These are phyloP conservation scores for Sesbania bispinosa DNA, from an alignment of 306 rosid genomes.

Conservation along the genomic window DNA sequence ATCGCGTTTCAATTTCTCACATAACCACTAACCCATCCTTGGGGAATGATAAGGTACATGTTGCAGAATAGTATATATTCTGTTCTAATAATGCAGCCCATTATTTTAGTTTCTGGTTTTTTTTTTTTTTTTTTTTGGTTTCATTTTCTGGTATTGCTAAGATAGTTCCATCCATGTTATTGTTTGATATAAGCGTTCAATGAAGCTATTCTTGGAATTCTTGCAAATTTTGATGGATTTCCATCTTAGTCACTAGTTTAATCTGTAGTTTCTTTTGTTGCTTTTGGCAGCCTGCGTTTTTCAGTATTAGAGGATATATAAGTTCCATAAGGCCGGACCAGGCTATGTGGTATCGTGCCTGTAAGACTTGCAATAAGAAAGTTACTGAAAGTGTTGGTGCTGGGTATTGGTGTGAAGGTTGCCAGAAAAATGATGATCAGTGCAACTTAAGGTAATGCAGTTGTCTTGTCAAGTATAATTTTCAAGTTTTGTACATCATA, in stretches of 20 bases:
- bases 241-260: neutral
- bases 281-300: slow-evolving; percentile 60
- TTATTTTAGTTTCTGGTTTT: neutral
- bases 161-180: neutral
- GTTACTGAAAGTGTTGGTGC: slow-evolving; percentile 70
- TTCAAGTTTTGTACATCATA: too few species aligned
- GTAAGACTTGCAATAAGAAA: slow-evolving; percentile 83
- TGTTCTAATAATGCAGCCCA: neutral
- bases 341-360: slow-evolving; percentile 90
- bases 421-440: slow-evolving; percentile 76
- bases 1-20: too few species aligned
- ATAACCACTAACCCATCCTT: too few species aligned
- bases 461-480: too few species aligned
- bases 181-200: neutral
- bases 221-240: neutral
- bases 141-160: neutral
- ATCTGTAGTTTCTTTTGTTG: neutral
- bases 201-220: neutral
- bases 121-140: too few species aligned
- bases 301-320: slow-evolving; percentile 63
- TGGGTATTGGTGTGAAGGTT: slow-evolving; percentile 88
- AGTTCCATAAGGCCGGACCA: too few species aligned
- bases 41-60: too few species aligned
- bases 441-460: slow-evolving; percentile 58
- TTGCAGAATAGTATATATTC: too few species aligned